Conservation (phyloP, 768 basidiomycete species). For the Mrakia frigida region DNA sequence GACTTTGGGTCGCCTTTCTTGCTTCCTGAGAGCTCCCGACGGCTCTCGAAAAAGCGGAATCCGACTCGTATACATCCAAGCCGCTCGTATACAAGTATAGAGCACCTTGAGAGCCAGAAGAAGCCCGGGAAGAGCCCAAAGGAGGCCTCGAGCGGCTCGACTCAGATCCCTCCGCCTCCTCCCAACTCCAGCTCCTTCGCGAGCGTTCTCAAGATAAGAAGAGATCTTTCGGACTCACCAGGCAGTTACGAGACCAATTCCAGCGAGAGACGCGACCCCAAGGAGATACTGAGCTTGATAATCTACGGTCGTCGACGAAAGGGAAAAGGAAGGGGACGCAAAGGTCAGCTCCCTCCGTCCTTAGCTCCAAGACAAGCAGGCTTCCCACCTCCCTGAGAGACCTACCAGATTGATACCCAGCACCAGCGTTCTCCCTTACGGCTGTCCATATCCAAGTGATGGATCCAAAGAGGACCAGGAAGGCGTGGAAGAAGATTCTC, state of each 20-base stretch:
- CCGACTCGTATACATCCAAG: too few species aligned
- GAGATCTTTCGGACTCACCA: background rate
- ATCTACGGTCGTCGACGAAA: background rate
- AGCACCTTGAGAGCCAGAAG: background rate
- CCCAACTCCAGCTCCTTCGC: background rate
- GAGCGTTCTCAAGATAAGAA: background rate
- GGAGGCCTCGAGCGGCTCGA: background rate
- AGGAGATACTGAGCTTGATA: slow-evolving; percentile 18
- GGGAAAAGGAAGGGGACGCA: background rate
- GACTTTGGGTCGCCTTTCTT: too few species aligned
- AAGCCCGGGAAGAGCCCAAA: background rate
- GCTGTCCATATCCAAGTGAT: background rate
- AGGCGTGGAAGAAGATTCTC: background rate
- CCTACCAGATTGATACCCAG: background rate
- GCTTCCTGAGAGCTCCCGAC: too few species aligned
- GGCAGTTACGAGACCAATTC: background rate
- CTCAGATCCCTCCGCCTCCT: too few species aligned
- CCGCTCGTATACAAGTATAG: background rate
- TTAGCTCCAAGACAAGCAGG: background rate
- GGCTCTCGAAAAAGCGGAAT: too few species aligned
- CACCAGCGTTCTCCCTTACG: background rate
- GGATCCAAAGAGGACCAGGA: background rate
- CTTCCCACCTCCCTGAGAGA: background rate
- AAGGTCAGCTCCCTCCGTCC: background rate
- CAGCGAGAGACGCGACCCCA: background rate